phyloP scores from a whole-genome alignment of 1,284 basidiomycete genomes.

The Athelia psychrophila region DNA sequence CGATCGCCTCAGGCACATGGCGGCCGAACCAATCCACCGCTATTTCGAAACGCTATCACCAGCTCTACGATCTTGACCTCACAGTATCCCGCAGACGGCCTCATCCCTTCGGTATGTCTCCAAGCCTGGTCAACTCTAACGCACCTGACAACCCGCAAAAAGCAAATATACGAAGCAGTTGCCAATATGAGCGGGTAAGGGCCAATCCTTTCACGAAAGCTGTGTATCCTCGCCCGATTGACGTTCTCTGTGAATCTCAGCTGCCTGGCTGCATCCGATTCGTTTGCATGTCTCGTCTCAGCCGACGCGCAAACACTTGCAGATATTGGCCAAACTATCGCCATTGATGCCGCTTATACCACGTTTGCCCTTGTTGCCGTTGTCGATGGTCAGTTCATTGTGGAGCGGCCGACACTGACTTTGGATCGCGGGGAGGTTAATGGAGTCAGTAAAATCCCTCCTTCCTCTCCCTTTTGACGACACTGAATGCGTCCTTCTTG shows the following conservation, averaged over 20 bases:
- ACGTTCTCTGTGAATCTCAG: neutral
- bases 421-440: constrained; percentile 33
- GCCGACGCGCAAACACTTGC: neutral
- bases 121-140: constrained; percentile 14
- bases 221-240: too few relatives aligned
- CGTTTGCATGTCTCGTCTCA: neutral
- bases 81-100: constrained; percentile 42
- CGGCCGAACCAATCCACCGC: constrained; percentile 33
- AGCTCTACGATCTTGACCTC: constrained; percentile 44
- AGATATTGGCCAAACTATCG: neutral
- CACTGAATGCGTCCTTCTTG: neutral
- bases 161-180: too few relatives aligned
- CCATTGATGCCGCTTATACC: constrained; percentile 31
- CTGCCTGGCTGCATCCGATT: neutral
- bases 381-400: constrained; percentile 43
- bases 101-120: constrained; percentile 38
- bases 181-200: too few relatives aligned
- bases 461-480: neutral
- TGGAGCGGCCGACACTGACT: constrained; percentile 35
- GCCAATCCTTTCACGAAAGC: too few relatives aligned
- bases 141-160: too few relatives aligned
- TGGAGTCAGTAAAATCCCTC: constrained; percentile 21
- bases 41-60: constrained; percentile 43
- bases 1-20: constrained; percentile 20
- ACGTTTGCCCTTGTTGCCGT: constrained; percentile 40